Evolutionary conservation across 148 eudicot species (phyloP).

Genomic region (Rhododendron henanense): DNA sequence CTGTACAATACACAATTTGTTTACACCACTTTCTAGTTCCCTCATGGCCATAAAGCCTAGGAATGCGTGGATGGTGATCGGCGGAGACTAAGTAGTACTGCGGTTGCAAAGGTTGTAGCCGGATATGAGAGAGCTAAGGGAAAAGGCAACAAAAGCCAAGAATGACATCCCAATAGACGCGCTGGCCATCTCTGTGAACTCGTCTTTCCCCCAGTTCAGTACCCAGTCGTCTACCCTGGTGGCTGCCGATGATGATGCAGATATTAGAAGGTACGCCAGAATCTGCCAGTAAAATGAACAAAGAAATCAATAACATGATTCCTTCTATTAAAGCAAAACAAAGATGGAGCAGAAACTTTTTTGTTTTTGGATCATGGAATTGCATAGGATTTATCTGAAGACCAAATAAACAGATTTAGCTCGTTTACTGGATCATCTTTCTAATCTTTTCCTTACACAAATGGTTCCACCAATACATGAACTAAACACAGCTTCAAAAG

Average conservation of each 20-base stretch:
- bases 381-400: neutral
- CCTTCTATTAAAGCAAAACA: neutral
- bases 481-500: neutral
- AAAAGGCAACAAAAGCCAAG: constrained; percentile 70
- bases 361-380: neutral
- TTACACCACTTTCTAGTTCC: neutral
- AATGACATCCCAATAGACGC: constrained; percentile 84
- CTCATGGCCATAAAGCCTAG: neutral
- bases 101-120: constrained; percentile 78
- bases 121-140: constrained; percentile 78
- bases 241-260: constrained; percentile 91
- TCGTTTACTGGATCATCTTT: neutral
- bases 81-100: constrained; percentile 25
- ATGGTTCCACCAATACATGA: neutral
- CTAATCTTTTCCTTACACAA: neutral
- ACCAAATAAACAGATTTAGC: neutral
- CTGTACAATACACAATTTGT: constrained; percentile 6
- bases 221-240: constrained; percentile 81
- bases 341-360: neutral
- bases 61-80: neutral
- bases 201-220: constrained; percentile 87
- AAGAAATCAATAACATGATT: constrained; percentile 1
- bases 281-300: constrained; percentile 41
- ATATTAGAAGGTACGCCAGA: constrained; percentile 79
- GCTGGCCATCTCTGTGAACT: constrained; percentile 68